Evolutionary conservation across 2,329 filamentous ascomycete genomes (phyloP), one percentile per base, ranked within the genome.

Genomic region (Dactylellina drechsleri): DNA sequence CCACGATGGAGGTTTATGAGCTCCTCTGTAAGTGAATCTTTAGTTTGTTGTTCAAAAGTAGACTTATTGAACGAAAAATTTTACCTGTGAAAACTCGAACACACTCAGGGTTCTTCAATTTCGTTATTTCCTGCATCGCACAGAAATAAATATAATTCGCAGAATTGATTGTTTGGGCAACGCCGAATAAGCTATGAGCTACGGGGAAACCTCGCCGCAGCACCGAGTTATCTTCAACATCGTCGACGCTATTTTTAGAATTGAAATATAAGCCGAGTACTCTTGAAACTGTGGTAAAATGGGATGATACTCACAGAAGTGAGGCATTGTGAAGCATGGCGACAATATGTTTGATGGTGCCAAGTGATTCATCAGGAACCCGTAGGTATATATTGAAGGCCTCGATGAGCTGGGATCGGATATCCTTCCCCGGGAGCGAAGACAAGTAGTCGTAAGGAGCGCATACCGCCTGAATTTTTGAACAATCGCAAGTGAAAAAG

Each of bases 81-180:
- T 10, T 47, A 78, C 77, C 77, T 15, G 90, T 90, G 80, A 91
- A 96, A 65, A 93, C 90, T 75, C 85, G 83, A 71, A 94, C 86
- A 23, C 88, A 87, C 43, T 85, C 84, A 0, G 88, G 87, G 80
- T 92, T 92, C 76, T 86, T 84, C 66, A 96, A 87, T 78, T 87
- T 88, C 77, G 89, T 85, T 8, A 96, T 84, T 82, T 94, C 91
- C 78, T 90, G 87, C 57, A 95, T 85, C 0, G 92, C 92, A 78
- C 86, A 85, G 81, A 96, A 95, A 84, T 95, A 96, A 72, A 94
- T 87, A 82, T 96, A 96, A 83, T 96, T 96, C 77, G 92, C 92
- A 58, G 89, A 91, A 82, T 96, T 96, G 83, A 96, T 95, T 50
- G 92, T 95, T 82, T 96, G 92, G 4, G 92, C 89, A 2, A 90